Base-by-base conservation (phyloP, 2,329 filamentous ascomycete species). In the Sporothrix curviconia region DNA sequence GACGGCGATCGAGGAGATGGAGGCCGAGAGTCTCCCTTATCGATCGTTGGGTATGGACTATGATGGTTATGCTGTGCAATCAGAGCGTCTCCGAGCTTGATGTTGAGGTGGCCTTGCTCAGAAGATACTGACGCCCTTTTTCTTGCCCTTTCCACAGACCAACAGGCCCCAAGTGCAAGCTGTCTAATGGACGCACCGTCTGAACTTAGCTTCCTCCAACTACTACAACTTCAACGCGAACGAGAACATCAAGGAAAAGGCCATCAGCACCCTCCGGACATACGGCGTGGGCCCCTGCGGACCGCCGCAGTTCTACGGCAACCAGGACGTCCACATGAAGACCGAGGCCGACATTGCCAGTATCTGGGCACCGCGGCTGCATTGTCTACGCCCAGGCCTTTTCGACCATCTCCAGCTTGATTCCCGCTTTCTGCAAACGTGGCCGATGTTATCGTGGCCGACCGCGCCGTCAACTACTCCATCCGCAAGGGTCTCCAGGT, bases 251-350 rank as follows among this genome's bases (percentile, higher is more conserved):
- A 96, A 95, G 68, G 91, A 96, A 65, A 95, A 96, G 71, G 94
- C 92, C 1, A 91, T 99, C 61, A 87, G 92, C 71, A 95, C 92
- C 0, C 81, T 99, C 39, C 89, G 92, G 60, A 95, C 89, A 19
- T 99, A 99, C 66, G 94, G 94, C 57, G 95, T 99, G 40, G 95
- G 94, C 8, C 92, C 94, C 58, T 99, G 94, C 70, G 94, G 94
- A 19, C 94, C 94, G 17, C 94, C 94, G 6, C 92, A 95, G 63
- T 99, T 99, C 76, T 99, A 99, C 75, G 94, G 92, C 63, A 99
- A 91, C 32, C 92, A 97, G 71, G 94, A 99, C 73, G 92, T 97
- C 46, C 94, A 99, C 72, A 92, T 96, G 83, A 94, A 95, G 77
- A 91, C 90, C 15, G 94, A 99, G 74, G 84, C 89, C 57, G 92